A percentile compares a stretch with the other conserved stretches of the same genome.
Evolutionary conservation across 1,139 yeast genomes (phyloP).

Genomic region (Spathaspora jeffriesii): DNA sequence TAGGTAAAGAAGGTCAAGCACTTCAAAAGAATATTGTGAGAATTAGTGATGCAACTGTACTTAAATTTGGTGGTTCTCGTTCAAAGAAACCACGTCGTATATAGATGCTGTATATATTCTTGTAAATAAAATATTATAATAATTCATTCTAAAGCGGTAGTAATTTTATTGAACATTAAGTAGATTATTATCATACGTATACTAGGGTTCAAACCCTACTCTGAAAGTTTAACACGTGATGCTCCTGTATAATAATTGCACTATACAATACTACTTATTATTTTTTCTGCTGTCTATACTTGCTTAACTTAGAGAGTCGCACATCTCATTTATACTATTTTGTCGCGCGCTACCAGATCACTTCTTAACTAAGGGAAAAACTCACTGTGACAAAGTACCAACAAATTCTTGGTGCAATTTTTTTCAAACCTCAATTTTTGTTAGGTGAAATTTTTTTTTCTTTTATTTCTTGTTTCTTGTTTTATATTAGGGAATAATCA

Average conservation of each 20-base stretch:
- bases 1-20: constrained; percentile 83
- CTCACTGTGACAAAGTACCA: neutral
- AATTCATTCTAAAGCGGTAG: too few relatives aligned
- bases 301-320: neutral
- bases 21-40: constrained; percentile 67
- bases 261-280: neutral
- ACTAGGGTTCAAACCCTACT: constrained; percentile 9
- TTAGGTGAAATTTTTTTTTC: constrained; percentile 10
- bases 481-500: constrained; percentile 6
- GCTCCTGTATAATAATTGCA: neutral
- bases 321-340: neutral
- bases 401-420: neutral
- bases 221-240: constrained; percentile 3
- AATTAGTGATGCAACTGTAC: constrained; percentile 73
- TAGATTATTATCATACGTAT: too few relatives aligned
- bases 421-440: constrained; percentile 3
- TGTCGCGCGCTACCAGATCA: neutral
- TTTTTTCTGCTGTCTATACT: constrained; percentile 1
- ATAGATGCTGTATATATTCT: constrained; percentile 10
- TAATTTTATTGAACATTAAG: too few relatives aligned
- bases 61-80: constrained; percentile 92
- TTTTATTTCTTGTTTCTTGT: neutral
- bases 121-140: neutral
- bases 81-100: constrained; percentile 79
- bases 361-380: neutral